Conservation (phyloP, 139 green algal species). For the Chlamydomonas sphaeroides region DNA sequence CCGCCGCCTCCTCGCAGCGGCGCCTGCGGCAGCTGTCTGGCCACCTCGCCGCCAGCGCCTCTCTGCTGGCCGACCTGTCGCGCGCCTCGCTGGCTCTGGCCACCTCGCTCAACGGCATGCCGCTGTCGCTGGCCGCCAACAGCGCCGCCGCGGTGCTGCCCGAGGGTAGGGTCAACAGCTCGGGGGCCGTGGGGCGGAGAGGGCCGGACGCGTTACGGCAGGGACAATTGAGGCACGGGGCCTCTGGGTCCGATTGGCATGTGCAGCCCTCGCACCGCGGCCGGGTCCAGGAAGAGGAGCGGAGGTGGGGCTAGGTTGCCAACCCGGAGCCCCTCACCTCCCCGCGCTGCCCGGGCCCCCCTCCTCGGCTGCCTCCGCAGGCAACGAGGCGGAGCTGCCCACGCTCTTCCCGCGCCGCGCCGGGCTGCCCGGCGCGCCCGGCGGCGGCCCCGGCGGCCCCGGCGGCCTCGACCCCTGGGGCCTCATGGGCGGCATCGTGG, state of each 20-base stretch:
- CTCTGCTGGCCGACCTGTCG: conserved; percentile 56
- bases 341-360: no score
- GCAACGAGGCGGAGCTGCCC: neutral
- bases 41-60: conserved; percentile 46
- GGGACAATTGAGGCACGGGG: no score
- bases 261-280: no score
- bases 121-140: conserved; percentile 42
- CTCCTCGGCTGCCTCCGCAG: no score
- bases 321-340: no score
- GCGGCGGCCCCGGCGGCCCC: neutral
- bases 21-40: conserved; percentile 29
- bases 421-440: neutral
- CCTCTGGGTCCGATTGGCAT: no score
- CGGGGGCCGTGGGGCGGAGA: no score
- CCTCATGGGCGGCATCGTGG: conserved; percentile 22
- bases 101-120: conserved; percentile 40
- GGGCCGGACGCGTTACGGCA: no score
- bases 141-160: conserved; percentile 30
- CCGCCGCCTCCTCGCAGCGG: conserved; percentile 5
- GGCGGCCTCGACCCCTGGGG: conserved; percentile 4
- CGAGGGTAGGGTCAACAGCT: neutral
- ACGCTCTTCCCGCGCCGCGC: neutral
- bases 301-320: no score
- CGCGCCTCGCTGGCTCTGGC: conserved; percentile 33
- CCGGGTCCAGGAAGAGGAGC: no score